Percentiles rank a stretch among this genome's conserved stretches.
These are phyloP conservation scores for Rosa hybrid DNA, from an alignment of 331 rosid genomes.

Conservation along the genomic window DNA sequence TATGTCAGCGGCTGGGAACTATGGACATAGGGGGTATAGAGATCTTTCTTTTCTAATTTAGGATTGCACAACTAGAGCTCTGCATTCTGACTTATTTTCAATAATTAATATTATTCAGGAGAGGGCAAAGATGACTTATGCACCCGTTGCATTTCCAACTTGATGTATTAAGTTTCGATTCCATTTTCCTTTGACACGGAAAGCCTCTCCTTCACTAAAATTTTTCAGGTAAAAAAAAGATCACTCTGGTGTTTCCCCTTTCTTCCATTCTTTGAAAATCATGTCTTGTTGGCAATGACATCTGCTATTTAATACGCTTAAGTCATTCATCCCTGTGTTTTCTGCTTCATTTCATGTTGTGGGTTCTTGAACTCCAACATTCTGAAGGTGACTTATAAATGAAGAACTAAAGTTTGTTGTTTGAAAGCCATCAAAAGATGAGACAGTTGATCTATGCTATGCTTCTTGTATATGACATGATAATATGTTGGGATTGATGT, in stretches of 20 bases:
- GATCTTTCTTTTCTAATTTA: not conserved
- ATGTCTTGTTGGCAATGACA: not conserved
- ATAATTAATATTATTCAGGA: not conserved
- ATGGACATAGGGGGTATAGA: constrained; percentile 28
- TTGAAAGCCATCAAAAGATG: not conserved
- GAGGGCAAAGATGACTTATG: not conserved
- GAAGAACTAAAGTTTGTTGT: not conserved
- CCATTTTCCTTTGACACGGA: not conserved
- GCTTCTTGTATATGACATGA: not conserved
- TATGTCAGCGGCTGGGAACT: constrained; percentile 21
- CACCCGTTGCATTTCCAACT: not conserved
- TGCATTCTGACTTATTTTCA: not conserved
- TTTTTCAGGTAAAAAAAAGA: not conserved
- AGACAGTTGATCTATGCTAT: not conserved
- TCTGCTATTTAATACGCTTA: not conserved
- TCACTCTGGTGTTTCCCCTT: not conserved
- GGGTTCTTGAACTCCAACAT: not conserved
- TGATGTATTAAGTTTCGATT: not conserved
- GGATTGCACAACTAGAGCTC: not conserved
- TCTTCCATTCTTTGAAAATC: not conserved
- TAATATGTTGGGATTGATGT: not conserved
- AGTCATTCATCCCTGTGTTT: not conserved
- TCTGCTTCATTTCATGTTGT: not conserved
- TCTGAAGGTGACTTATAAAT: not conserved
- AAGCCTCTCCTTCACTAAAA: not conserved